Base-by-base conservation (phyloP, 2,329 filamentous ascomycete species). In the Stachybotrys chlorohalonatus region DNA sequence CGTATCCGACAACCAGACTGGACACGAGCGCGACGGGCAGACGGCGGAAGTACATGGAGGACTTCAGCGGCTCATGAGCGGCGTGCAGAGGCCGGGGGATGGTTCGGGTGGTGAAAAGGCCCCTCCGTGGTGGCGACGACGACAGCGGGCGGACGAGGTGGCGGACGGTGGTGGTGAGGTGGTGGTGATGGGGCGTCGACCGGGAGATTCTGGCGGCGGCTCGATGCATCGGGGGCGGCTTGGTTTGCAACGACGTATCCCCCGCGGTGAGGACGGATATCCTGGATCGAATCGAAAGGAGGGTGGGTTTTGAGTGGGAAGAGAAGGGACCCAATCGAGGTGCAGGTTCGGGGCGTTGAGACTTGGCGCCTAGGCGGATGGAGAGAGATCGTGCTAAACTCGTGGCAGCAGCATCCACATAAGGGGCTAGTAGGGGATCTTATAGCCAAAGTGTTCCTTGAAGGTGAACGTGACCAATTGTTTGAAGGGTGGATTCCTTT, bases 41-140 rank as follows among this genome's bases (percentile, higher is more conserved):
- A 62, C 84, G 80, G 59, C 88, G 85, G 66, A 86, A 73, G 71
- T 88, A 86, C 88, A 93, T 92, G 62, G 87, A 88, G 61, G 85
- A 85, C 60, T 75, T 80, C 55, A 87, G 74, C 55, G 81, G 75
- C 59, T 73, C 71, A 68, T 64, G 73, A 72, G 66, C 79, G 76
- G 60, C 73, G 66, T 42, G 62, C 71, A 68, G 56, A 57, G 63
- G 58, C 56, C 57, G 63, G 54, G 60, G 59, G 49, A 51, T 57
- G 56, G 42, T 53, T 54, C 53, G 57, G 49, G 56, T 56, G 51
- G 57, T 56, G 60, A 64, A 68, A 58, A 70, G 63, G 60, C 69
- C 76, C 69, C 71, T 73, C 59, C 73, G 73, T 58, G 66, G 59
- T 16, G 59, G 75, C 63, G 59, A 75, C 59, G 73, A 73, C 58